Evolutionary conservation across 768 basidiomycete genomes (phyloP).

Genomic region (Lentinula detonsa): DNA sequence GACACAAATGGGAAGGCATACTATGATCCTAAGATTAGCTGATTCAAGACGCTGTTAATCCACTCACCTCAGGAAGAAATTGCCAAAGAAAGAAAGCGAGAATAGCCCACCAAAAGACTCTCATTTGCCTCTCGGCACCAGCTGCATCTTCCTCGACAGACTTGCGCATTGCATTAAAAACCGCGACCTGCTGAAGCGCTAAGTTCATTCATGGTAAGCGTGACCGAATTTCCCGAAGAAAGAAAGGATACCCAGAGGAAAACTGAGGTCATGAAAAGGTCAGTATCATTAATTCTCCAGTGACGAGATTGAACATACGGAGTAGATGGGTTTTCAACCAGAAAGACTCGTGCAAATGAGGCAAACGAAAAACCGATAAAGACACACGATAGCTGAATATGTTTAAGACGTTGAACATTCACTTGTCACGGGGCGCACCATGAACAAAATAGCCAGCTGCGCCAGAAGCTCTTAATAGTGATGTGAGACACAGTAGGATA

Average conservation of each 20-base stretch:
- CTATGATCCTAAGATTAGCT: background rate
- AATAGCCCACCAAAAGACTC: constrained; percentile 17
- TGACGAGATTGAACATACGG: constrained; percentile 6
- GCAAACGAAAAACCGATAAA: constrained; percentile 18
- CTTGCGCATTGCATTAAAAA: constrained; percentile 10
- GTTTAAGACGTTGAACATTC: background rate
- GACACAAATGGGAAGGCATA: constrained; percentile 21
- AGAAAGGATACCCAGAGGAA: background rate
- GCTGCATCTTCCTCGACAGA: constrained; percentile 3
- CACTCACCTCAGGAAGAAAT: constrained; percentile 15
- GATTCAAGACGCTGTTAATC: background rate
- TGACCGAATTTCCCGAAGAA: background rate
- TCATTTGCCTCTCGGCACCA: constrained; percentile 15
- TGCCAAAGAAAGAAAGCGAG: constrained; percentile 10
- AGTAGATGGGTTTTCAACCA: constrained; percentile 17
- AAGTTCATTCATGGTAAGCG: constrained; percentile 6
- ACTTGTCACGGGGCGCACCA: constrained; percentile 6
- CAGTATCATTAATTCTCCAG: background rate
- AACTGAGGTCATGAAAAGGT: background rate
- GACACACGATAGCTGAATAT: constrained; percentile 10
- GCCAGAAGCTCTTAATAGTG: background rate
- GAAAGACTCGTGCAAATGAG: constrained; percentile 14
- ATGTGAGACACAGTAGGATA: background rate
- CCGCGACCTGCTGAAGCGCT: constrained; percentile 13
- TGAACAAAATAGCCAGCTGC: constrained; percentile 17